These are phyloP conservation scores for Phlebopus sp. DNA, from an alignment of 1,284 basidiomycete genomes.

Conservation along the genomic window DNA sequence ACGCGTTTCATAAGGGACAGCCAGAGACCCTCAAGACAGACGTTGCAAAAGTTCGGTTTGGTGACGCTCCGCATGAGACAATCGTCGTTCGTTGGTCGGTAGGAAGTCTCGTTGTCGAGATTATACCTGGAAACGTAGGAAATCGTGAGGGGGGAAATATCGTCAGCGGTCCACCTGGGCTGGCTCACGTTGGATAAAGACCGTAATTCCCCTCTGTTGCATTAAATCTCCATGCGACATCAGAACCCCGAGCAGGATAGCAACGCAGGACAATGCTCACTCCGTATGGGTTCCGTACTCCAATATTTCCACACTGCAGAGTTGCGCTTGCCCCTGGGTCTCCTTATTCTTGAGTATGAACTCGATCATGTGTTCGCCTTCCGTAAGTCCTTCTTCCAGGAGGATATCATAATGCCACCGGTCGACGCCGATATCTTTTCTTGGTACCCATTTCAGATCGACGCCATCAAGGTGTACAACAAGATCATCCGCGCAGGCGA, in stretches of 20 bases:
- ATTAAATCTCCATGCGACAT: constrained; percentile 53
- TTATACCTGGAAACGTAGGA: constrained; percentile 45
- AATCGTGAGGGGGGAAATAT: background rate
- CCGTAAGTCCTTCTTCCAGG: constrained; percentile 36
- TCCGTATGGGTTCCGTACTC: constrained; percentile 69
- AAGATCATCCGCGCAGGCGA: constrained; percentile 59
- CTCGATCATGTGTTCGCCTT: constrained; percentile 53
- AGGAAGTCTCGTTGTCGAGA: constrained; percentile 57
- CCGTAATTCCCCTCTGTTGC: constrained; percentile 59
- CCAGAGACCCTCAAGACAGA: constrained; percentile 76
- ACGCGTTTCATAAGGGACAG: constrained; percentile 56
- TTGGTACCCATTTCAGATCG: constrained; percentile 58
- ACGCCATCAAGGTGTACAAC: constrained; percentile 59
- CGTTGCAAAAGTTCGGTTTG: constrained; percentile 70
- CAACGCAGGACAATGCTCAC: constrained; percentile 39
- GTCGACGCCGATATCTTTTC: constrained; percentile 56
- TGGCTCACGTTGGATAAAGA: constrained; percentile 68
- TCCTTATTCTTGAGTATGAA: constrained; percentile 57
- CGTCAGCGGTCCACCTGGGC: background rate
- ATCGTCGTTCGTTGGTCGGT: constrained; percentile 78
- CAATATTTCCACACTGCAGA: constrained; percentile 74
- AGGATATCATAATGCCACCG: constrained; percentile 71
- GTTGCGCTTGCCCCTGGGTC: constrained; percentile 57
- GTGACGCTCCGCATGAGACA: constrained; percentile 82
- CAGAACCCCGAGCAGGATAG: constrained; percentile 3